Conservation (phyloP, 495 filamentous ascomycete genomes). For the Aspergillus mulundensis region DNA sequence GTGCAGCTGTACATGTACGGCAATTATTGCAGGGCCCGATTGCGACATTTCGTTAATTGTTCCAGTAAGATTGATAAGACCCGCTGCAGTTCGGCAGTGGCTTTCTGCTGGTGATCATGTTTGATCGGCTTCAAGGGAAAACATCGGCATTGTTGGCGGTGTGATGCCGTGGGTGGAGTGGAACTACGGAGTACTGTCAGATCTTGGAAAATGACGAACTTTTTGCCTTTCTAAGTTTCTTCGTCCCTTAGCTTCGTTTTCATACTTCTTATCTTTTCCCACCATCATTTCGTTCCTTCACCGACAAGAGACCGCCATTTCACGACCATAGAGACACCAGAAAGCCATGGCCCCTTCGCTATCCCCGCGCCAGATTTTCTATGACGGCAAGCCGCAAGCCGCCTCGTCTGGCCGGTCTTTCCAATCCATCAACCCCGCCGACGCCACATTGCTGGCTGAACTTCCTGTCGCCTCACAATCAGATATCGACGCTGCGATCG, state of each 20-base stretch:
- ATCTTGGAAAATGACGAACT: neutral
- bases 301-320: constrained; percentile 1
- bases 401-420: constrained; percentile 60
- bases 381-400: constrained; percentile 57
- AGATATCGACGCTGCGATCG: constrained; percentile 64
- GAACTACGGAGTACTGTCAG: neutral
- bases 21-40: neutral
- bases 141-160: neutral
- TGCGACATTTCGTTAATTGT: neutral
- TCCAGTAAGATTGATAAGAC: neutral
- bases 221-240: neutral
- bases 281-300: neutral
- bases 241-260: neutral
- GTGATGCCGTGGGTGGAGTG: neutral
- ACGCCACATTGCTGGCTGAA: constrained; percentile 56
- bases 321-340: too few species aligned
- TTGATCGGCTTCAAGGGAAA: neutral
- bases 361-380: constrained; percentile 60
- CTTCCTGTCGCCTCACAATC: constrained; percentile 58
- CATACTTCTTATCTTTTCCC: constrained; percentile 7
- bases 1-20: too few species aligned
- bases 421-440: constrained; percentile 64
- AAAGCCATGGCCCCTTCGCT: constrained; percentile 29
- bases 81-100: neutral
- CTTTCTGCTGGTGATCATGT: neutral